Conservation (phyloP, 225 moss, liverwort and hornwort species). For the Asterella californica region DNA sequence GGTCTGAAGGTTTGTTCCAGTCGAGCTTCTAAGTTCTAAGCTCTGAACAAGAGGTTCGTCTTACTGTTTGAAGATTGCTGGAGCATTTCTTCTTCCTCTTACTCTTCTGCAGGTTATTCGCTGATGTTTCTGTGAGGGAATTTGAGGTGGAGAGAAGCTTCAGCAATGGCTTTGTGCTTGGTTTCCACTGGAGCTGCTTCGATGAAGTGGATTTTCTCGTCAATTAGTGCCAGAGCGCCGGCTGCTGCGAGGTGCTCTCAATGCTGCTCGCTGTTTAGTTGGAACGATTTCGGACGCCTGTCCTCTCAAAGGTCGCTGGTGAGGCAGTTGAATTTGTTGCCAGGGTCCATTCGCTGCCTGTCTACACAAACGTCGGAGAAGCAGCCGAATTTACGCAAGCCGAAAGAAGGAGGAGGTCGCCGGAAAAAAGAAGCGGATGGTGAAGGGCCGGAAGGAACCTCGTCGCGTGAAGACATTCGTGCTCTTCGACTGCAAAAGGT, state of each 20-base stretch:
- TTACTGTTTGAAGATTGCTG: background rate
- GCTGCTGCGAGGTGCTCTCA: conserved; percentile 14
- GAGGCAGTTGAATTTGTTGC: conserved; percentile 2
- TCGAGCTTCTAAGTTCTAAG: background rate
- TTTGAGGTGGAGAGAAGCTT: background rate
- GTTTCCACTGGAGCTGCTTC: conserved; percentile 21
- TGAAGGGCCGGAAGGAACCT: conserved; percentile 41
- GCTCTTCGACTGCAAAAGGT: conserved; percentile 47
- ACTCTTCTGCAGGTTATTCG: too few relatives aligned
- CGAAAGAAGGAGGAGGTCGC: conserved; percentile 36
- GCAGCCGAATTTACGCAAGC: conserved; percentile 34
- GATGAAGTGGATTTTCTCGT: conserved; percentile 29
- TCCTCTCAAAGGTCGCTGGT: background rate
- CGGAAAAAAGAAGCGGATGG: conserved; percentile 31
- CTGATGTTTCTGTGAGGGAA: background rate
- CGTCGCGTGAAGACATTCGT: conserved; percentile 50
- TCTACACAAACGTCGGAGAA: conserved; percentile 42
- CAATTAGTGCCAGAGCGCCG: conserved; percentile 11
- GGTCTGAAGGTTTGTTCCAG: background rate
- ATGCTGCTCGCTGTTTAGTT: conserved; percentile 20
- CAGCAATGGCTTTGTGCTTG: conserved; percentile 4
- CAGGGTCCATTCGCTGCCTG: conserved; percentile 26
- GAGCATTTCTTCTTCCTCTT: background rate
- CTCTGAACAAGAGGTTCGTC: background rate
- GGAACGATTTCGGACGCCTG: conserved; percentile 4